phyloP scores from a whole-genome alignment of 2,329 filamentous ascomycete species.

The Exutisphaerella laricina region DNA sequence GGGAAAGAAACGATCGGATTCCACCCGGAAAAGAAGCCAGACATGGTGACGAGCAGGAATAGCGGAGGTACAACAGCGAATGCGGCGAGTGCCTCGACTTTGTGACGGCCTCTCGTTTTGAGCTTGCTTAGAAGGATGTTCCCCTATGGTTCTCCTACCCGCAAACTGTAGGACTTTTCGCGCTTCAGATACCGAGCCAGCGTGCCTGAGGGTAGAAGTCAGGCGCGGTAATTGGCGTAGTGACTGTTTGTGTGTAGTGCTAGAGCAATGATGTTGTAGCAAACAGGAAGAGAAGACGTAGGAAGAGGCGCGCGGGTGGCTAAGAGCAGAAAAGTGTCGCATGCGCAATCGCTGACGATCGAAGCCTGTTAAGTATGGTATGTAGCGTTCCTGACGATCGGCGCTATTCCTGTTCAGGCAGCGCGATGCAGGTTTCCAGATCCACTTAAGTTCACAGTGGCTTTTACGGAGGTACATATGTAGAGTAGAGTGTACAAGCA shows the following conservation, averaged over 20 bases:
- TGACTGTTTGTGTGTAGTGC: too few relatives aligned
- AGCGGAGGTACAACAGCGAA: constrained; percentile 1
- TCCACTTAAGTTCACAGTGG: too few relatives aligned
- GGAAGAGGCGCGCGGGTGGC: too few relatives aligned
- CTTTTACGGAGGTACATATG: too few relatives aligned
- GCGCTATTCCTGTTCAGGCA: neutral
- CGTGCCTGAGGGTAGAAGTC: neutral
- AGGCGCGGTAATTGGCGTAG: neutral
- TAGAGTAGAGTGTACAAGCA: too few relatives aligned
- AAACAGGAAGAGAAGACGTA: too few relatives aligned
- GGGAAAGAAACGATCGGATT: constrained; percentile 69
- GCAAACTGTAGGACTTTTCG: neutral
- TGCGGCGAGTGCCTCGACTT: neutral
- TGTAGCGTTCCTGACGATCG: too few relatives aligned
- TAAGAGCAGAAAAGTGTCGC: too few relatives aligned
- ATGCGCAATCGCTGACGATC: too few relatives aligned
- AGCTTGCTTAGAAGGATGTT: constrained; percentile 1
- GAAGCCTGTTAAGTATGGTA: too few relatives aligned
- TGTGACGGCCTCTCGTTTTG: neutral
- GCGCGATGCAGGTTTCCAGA: neutral
- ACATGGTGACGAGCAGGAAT: constrained; percentile 28
- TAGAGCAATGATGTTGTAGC: too few relatives aligned
- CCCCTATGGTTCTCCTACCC: neutral
- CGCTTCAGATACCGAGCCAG: neutral
- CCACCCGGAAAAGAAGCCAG: constrained; percentile 42